Evolutionary conservation across 164 flowering plant species (phyloP).

Genomic region (Aristolochia contorta): DNA sequence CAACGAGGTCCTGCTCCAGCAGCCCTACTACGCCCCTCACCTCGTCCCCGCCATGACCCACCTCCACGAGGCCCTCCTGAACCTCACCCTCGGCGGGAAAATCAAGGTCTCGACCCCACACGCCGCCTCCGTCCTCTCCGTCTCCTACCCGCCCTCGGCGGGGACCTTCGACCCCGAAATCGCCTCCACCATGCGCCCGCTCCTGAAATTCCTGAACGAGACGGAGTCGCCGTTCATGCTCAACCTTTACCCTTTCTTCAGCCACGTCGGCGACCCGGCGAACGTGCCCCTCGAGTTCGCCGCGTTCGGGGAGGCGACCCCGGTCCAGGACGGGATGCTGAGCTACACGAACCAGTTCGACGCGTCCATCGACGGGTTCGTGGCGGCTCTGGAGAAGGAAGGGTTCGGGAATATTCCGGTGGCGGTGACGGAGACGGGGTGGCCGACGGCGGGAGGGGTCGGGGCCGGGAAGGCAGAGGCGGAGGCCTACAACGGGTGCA

Average conservation of each 20-base stretch:
- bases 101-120: constrained; percentile 72
- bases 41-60: constrained; percentile 68
- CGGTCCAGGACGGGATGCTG: constrained; percentile 35
- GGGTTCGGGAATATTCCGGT: constrained; percentile 71
- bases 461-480: constrained; percentile 37
- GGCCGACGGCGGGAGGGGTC: constrained; percentile 68
- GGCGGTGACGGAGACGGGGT: constrained; percentile 77
- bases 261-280: constrained; percentile 7
- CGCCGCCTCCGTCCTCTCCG: constrained; percentile 42
- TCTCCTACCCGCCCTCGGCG: constrained; percentile 47
- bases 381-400: constrained; percentile 44
- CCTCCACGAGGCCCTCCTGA: constrained; percentile 41
- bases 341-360: constrained; percentile 67
- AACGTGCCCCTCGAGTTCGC: constrained; percentile 29
- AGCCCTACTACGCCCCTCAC: constrained; percentile 22
- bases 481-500: constrained; percentile 39
- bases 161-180: constrained; percentile 35
- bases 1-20: constrained; percentile 41
- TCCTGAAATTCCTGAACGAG: constrained; percentile 45
- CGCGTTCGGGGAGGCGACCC: constrained; percentile 42
- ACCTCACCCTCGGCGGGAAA: constrained; percentile 24
- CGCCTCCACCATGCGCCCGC: constrained; percentile 30
- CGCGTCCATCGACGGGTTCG: constrained; percentile 49
- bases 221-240: constrained; percentile 67
- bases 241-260: constrained; percentile 81